A percentile compares a stretch with the other conserved stretches of the same genome.
Evolutionary conservation across 106 monocot genomes (phyloP).

Genomic region (Xerophyta viscosa): DNA sequence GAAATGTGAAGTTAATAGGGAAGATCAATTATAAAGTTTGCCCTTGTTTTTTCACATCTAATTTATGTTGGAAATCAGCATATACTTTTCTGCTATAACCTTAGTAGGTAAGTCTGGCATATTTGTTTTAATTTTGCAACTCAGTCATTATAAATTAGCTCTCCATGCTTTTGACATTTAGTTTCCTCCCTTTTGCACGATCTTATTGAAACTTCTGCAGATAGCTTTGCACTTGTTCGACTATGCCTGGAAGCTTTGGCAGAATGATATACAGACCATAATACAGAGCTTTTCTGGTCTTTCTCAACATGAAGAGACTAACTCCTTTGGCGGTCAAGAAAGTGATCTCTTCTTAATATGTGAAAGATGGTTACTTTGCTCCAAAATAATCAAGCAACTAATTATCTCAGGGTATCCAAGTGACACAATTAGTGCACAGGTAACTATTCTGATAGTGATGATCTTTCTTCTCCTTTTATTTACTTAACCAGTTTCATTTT

Average conservation of each 20-base stretch:
- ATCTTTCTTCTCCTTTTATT: neutral
- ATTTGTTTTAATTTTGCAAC: too few relatives aligned
- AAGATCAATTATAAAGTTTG: too few relatives aligned
- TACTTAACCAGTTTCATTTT: neutral
- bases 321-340: conserved; percentile 36
- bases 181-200: too few relatives aligned
- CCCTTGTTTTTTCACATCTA: too few relatives aligned
- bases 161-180: too few relatives aligned
- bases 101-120: too few relatives aligned
- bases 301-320: conserved; percentile 25
- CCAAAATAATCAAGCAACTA: conserved; percentile 72
- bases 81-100: too few relatives aligned
- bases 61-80: too few relatives aligned
- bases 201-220: conserved; percentile 21
- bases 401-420: conserved; percentile 77
- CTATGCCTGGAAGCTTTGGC: conserved; percentile 91
- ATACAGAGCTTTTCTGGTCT: conserved; percentile 53
- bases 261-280: conserved; percentile 70
- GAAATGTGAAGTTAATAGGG: too few relatives aligned
- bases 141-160: too few relatives aligned
- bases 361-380: conserved; percentile 87
- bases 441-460: conserved; percentile 12
- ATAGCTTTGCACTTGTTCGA: conserved; percentile 77
- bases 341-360: conserved; percentile 62
- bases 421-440: conserved; percentile 72